phyloP scores from a whole-genome alignment of 257 asterid species.

The Knoxia roxburghii region DNA sequence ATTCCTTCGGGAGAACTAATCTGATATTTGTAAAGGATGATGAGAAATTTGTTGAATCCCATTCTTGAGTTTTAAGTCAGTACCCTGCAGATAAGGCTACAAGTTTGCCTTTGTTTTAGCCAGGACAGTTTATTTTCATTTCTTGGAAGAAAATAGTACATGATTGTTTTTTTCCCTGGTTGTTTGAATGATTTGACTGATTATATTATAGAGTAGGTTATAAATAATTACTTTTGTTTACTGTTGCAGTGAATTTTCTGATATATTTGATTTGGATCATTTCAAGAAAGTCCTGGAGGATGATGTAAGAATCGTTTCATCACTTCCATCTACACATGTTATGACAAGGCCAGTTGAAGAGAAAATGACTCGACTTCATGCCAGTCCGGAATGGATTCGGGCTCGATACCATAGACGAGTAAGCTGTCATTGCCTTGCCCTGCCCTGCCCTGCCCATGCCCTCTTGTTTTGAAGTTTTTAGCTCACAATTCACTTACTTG shows the following conservation, averaged over 20 bases:
- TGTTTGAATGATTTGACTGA: not conserved
- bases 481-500: not conserved
- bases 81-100: not conserved
- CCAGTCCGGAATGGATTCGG: conserved; percentile 76
- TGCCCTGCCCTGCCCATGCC: not conserved
- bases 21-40: not conserved
- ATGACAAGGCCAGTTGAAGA: conserved; percentile 85
- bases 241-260: conserved; percentile 86
- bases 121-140: not conserved
- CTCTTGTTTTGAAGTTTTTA: conserved; percentile 3
- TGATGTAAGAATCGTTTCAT: conserved; percentile 80
- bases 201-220: not conserved
- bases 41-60: not conserved
- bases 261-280: conserved; percentile 85
- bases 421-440: conserved; percentile 7
- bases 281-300: conserved; percentile 70
- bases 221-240: conserved; percentile 8
- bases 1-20: too few relatives aligned
- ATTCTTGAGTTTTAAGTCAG: not conserved
- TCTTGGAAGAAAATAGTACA: not conserved
- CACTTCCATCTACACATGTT: conserved; percentile 87
- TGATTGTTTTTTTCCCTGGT: too few relatives aligned
- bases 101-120: not conserved
- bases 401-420: conserved; percentile 58
- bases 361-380: conserved; percentile 70